Conservation (phyloP, 2,329 filamentous ascomycete species). For the Verticillium longisporum region DNA sequence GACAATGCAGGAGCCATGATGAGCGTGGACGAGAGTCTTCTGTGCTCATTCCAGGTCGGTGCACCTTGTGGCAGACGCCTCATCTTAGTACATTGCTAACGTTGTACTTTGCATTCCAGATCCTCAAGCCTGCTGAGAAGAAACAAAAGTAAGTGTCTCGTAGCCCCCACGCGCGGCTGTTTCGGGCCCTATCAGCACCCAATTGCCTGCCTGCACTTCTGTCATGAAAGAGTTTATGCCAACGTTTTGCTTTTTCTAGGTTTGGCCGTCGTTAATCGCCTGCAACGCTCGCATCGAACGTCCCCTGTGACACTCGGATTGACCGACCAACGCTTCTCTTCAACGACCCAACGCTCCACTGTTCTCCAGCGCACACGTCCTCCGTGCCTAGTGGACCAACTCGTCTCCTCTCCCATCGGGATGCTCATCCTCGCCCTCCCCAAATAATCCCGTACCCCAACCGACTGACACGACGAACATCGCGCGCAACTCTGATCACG, state of each 20-base stretch:
- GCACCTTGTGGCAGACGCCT: not conserved
- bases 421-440: conserved; percentile 8
- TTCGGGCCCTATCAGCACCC: conserved; percentile 61
- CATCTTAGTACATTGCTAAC: conserved; percentile 4
- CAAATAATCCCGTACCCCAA: conserved; percentile 10
- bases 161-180: conserved; percentile 57
- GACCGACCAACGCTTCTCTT: not conserved
- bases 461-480: conserved; percentile 9
- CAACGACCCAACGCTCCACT: conserved; percentile 1
- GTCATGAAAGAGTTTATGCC: conserved; percentile 66
- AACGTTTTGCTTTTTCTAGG: conserved; percentile 74
- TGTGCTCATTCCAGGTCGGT: conserved; percentile 95
- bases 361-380: not conserved
- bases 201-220: conserved; percentile 45
- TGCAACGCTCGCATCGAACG: conserved; percentile 6
- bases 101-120: conserved; percentile 45
- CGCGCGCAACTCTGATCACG: conserved; percentile 12
- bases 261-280: conserved; percentile 83
- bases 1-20: conserved; percentile 99
- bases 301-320: conserved; percentile 3
- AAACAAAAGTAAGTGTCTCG: conserved; percentile 99
- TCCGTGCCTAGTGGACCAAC: not conserved
- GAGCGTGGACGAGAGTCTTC: conserved; percentile 96
- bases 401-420: not conserved
- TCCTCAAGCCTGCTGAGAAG: conserved; percentile 99